Evolutionary conservation across 495 filamentous ascomycete genomes (phyloP).

Genomic region (Aspergillus avenaceus): DNA sequence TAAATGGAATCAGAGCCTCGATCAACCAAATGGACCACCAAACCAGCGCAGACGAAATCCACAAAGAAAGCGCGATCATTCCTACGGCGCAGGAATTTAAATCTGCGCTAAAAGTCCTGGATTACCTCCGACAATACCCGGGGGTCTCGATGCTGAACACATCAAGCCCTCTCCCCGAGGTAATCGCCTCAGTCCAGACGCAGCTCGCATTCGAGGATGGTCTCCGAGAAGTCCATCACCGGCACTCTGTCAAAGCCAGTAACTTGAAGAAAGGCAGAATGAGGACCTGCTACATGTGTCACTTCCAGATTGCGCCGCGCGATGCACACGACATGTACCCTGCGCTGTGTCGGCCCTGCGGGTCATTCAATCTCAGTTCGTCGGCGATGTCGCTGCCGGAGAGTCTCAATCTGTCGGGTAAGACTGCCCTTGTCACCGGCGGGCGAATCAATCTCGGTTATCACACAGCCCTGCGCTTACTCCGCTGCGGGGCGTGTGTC

Average conservation of each 20-base stretch:
- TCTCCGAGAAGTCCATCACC: constrained; percentile 1
- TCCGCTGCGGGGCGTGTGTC: constrained; percentile 44
- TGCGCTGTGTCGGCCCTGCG: constrained; percentile 38
- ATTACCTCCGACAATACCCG: constrained; percentile 14
- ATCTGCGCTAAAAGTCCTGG: constrained; percentile 25
- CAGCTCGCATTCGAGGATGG: constrained; percentile 13
- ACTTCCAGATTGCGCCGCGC: constrained; percentile 14
- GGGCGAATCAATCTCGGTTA: constrained; percentile 46
- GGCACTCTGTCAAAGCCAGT: not conserved
- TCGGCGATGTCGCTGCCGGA: constrained; percentile 2
- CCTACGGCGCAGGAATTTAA: constrained; percentile 23
- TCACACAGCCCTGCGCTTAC: constrained; percentile 36
- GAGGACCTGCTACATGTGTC: constrained; percentile 42
- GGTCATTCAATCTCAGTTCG: constrained; percentile 32
- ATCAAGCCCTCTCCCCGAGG: constrained; percentile 18
- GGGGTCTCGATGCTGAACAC: not conserved
- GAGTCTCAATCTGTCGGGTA: not conserved
- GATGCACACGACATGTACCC: not conserved
- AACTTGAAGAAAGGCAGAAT: not conserved
- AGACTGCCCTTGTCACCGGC: constrained; percentile 44
- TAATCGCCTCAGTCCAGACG: constrained; percentile 9
- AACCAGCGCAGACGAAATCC: not conserved
- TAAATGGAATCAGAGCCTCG: constrained; percentile 28
- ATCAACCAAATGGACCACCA: constrained; percentile 8
- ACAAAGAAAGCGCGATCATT: constrained; percentile 3